A percentile compares a stretch with the other conserved stretches of the same genome.
Conservation (phyloP, 75 land plant species). For the Sequoiadendron giganteum region DNA sequence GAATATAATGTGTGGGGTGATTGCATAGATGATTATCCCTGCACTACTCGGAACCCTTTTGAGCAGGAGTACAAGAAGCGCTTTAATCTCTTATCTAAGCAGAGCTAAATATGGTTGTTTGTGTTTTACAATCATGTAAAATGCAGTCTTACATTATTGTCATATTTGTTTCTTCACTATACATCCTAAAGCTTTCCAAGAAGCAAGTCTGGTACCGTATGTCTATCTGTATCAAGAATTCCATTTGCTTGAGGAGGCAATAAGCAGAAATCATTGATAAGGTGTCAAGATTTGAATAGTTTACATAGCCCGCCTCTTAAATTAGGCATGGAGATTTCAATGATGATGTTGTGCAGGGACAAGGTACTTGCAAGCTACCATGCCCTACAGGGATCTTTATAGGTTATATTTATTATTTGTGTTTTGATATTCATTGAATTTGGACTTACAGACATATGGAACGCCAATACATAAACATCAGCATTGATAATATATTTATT, state of each 20-base stretch:
- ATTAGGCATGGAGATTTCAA: not conserved
- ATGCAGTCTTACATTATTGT: not conserved
- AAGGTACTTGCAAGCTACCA: not conserved
- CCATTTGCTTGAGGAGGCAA: not conserved
- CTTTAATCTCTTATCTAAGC: not conserved
- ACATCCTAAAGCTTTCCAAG: not conserved
- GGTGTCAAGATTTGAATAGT: not conserved
- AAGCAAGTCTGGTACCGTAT: too few species aligned
- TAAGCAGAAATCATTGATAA: not conserved
- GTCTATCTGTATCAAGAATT: too few species aligned
- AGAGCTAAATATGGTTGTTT: not conserved
- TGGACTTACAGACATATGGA: not conserved
- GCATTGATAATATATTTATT: too few species aligned
- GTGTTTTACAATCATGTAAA: not conserved
- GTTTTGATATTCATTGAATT: too few species aligned
- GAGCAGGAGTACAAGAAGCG: conserved; percentile 22
- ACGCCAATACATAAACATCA: too few species aligned
- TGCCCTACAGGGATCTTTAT: not conserved
- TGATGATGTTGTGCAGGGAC: too few species aligned
- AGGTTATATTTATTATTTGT: not conserved
- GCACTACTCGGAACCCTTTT: conserved; percentile 19
- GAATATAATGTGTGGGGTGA: conserved; percentile 32
- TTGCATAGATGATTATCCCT: conserved; percentile 35
- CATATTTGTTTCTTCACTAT: not conserved
- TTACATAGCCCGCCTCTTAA: not conserved